These are phyloP conservation scores for Lachancea cidri DNA, from an alignment of 805 yeast genomes.

Conservation along the genomic window DNA sequence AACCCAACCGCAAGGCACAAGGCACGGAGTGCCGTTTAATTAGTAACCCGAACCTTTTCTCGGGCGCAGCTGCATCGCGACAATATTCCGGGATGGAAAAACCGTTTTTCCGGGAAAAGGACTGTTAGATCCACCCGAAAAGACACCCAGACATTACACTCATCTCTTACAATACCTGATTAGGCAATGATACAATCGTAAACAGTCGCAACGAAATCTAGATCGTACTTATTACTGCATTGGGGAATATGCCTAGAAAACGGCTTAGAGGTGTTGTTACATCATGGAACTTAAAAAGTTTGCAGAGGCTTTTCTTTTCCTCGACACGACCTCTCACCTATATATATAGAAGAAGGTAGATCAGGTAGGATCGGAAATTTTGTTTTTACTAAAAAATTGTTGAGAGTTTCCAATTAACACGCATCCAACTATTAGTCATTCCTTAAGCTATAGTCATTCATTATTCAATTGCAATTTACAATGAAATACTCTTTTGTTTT, in stretches of 20 bases:
- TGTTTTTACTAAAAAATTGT: background rate
- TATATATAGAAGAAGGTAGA: background rate
- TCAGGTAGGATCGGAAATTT: background rate
- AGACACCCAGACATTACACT: background rate
- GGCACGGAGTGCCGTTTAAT: too few species aligned
- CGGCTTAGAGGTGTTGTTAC: background rate
- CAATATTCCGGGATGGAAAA: background rate
- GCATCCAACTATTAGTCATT: conserved; percentile 12
- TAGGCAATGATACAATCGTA: background rate
- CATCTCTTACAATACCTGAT: background rate
- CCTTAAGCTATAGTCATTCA: conserved; percentile 10
- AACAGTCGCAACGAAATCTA: background rate
- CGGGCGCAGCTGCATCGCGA: background rate
- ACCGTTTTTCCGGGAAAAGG: background rate
- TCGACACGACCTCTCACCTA: background rate
- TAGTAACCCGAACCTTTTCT: background rate
- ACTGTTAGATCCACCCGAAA: background rate
- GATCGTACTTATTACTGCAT: background rate
- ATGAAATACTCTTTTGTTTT: conserved; percentile 3
- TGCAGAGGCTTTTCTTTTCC: background rate
- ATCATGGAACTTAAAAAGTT: background rate
- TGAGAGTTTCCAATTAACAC: background rate
- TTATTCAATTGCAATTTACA: background rate
- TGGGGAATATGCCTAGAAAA: background rate
- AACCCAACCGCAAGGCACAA: too few species aligned